Percentiles rank a stretch among this genome's conserved stretches.
These are phyloP conservation scores for Hansenula sp. DNA, from an alignment of 1,139 yeast species.

Conservation along the genomic window DNA sequence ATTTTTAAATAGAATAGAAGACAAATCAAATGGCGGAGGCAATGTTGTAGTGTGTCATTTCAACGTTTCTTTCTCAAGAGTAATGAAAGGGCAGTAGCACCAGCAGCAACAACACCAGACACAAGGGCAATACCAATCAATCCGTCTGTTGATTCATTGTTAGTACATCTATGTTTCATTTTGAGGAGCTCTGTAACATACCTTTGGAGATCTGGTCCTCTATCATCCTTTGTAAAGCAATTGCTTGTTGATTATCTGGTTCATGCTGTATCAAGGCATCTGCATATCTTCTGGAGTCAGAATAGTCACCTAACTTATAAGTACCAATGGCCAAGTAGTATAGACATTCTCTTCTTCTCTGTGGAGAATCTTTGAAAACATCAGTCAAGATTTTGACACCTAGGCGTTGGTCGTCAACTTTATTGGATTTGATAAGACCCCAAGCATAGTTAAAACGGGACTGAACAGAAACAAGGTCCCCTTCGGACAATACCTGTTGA, in stretches of 20 bases:
- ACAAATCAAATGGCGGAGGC: not conserved
- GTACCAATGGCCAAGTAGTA: conserved; percentile 88
- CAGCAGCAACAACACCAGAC: conserved; percentile 81
- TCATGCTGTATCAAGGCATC: conserved; percentile 75
- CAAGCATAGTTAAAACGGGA: conserved; percentile 93
- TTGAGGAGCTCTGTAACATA: conserved; percentile 15
- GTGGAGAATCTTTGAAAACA: conserved; percentile 73
- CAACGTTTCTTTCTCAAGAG: conserved; percentile 32
- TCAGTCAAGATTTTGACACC: conserved; percentile 78
- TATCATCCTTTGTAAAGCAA: conserved; percentile 65
- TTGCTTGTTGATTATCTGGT: conserved; percentile 80
- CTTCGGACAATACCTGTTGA: conserved; percentile 77
- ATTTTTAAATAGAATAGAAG: too few species aligned
- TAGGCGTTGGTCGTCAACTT: conserved; percentile 60
- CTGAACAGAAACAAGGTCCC: conserved; percentile 75
- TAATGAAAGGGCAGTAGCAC: conserved; percentile 67
- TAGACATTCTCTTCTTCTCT: conserved; percentile 82
- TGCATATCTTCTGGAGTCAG: conserved; percentile 81
- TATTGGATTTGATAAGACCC: conserved; percentile 79
- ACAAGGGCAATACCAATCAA: conserved; percentile 83
- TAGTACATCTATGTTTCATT: not conserved
- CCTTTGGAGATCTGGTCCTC: conserved; percentile 78
- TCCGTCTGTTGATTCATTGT: conserved; percentile 46
- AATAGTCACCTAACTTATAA: conserved; percentile 81
- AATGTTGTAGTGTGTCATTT: too few species aligned